Percentiles rank a stretch among this genome's conserved stretches.
Conservation (phyloP, 495 filamentous ascomycete genomes). For the Friedmanniomyces simplex region DNA sequence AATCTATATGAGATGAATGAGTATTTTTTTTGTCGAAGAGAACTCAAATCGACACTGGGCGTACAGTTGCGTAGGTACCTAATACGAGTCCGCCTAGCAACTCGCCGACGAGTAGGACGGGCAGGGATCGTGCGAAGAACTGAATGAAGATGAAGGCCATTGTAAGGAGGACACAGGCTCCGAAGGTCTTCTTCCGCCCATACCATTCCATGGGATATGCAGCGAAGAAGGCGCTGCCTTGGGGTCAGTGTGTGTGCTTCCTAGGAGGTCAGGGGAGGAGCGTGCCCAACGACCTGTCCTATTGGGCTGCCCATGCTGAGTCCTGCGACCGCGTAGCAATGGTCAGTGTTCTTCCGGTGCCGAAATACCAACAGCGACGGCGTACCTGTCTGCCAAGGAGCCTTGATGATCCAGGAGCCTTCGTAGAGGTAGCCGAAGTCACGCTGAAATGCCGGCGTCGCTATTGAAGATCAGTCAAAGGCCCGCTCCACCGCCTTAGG, state of each 20-base stretch:
- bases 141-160: constrained; percentile 41
- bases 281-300: constrained; percentile 28
- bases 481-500: neutral
- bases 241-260: neutral
- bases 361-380: too few relatives aligned
- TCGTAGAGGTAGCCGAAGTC: constrained; percentile 31
- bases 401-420: constrained; percentile 25
- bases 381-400: constrained; percentile 27
- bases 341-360: too few relatives aligned
- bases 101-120: constrained; percentile 32
- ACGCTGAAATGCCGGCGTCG: constrained; percentile 29
- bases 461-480: neutral
- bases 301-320: constrained; percentile 30
- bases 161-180: constrained; percentile 29
- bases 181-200: constrained; percentile 29
- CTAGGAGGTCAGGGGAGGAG: neutral
- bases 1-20: too few relatives aligned
- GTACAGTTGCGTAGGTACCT: constrained; percentile 23
- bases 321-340: neutral
- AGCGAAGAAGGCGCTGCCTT: constrained; percentile 12
- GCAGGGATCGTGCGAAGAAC: constrained; percentile 37
- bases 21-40: too few relatives aligned
- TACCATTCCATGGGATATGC: constrained; percentile 31
- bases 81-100: constrained; percentile 29
- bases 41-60: neutral